Conservation (phyloP, 2,329 filamentous ascomycete species). For the Mycosphaerelloides madeirae region DNA sequence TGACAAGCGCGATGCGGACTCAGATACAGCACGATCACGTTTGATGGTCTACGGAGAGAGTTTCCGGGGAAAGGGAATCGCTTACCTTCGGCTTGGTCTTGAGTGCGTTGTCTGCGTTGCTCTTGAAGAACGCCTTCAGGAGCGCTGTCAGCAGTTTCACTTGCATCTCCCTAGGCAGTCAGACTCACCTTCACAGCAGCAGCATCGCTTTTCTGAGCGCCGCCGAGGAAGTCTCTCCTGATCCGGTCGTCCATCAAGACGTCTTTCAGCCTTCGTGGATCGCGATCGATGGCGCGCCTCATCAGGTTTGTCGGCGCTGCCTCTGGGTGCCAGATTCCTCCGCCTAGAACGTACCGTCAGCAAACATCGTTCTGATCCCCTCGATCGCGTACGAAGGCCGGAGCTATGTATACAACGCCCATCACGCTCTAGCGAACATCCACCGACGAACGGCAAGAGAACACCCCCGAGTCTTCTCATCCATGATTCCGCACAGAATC, state of each 20-base stretch:
- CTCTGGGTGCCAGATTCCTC: conserved; percentile 78
- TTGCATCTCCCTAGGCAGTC: no score
- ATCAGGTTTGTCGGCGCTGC: conserved; percentile 60
- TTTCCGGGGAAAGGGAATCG: conserved; percentile 10
- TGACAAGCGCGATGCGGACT: no score
- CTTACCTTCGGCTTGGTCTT: conserved; percentile 82
- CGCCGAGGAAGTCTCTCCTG: conserved; percentile 58
- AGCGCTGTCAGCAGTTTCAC: no score
- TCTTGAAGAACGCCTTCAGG: conserved; percentile 57
- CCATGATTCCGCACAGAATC: no score
- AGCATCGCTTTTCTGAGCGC: conserved; percentile 4
- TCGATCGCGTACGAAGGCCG: no score
- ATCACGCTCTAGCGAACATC: no score
- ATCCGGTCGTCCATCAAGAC: conserved; percentile 60
- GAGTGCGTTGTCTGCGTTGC: conserved; percentile 69
- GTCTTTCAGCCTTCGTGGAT: conserved; percentile 64
- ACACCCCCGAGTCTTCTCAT: no score
- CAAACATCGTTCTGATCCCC: no score
- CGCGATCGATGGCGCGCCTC: conserved; percentile 69
- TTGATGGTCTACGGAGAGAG: background rate
- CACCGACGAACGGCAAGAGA: no score
- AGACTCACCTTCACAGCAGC: conserved; percentile 1
- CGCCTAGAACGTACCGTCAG: conserved; percentile 45
- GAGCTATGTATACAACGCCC: no score
- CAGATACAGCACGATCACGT: background rate